phyloP scores from a whole-genome alignment of 1,139 yeast species.

The Candida sanyaensis region DNA sequence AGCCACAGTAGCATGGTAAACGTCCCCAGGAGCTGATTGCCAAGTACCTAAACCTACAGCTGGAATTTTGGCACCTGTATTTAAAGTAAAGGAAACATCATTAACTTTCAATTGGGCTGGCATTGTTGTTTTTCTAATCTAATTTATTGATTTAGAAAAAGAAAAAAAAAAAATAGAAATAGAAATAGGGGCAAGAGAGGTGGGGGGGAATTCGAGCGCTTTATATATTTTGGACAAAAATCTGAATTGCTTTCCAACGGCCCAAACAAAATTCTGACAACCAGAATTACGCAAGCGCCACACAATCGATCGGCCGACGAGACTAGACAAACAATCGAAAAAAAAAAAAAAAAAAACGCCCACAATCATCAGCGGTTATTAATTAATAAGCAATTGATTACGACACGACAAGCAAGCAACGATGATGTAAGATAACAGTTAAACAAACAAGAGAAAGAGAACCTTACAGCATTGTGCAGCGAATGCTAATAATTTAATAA shows the following conservation, averaged over 20 bases:
- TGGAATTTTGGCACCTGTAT: slow-evolving; percentile 68
- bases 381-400: not conserved
- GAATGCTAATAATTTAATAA: not conserved
- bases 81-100: slow-evolving; percentile 41
- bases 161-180: not conserved
- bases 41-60: slow-evolving; percentile 81
- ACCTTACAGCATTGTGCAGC: too few species aligned
- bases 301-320: not conserved
- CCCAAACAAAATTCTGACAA: too few species aligned
- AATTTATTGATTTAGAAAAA: not conserved
- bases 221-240: too few species aligned
- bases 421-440: not conserved
- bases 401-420: not conserved
- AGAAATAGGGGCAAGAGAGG: too few species aligned
- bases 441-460: too few species aligned
- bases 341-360: not conserved
- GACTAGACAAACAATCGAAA: too few species aligned
- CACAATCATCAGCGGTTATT: not conserved
- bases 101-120: slow-evolving; percentile 15
- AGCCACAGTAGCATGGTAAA: slow-evolving; percentile 57
- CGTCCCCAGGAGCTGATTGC: slow-evolving; percentile 60
- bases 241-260: too few species aligned
- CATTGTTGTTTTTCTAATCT: slow-evolving; percentile 5
- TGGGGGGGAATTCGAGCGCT: too few species aligned
- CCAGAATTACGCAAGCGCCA: not conserved